Evolutionary conservation across 805 yeast genomes (phyloP).

Genomic region (Komagataella mondaviorum): DNA sequence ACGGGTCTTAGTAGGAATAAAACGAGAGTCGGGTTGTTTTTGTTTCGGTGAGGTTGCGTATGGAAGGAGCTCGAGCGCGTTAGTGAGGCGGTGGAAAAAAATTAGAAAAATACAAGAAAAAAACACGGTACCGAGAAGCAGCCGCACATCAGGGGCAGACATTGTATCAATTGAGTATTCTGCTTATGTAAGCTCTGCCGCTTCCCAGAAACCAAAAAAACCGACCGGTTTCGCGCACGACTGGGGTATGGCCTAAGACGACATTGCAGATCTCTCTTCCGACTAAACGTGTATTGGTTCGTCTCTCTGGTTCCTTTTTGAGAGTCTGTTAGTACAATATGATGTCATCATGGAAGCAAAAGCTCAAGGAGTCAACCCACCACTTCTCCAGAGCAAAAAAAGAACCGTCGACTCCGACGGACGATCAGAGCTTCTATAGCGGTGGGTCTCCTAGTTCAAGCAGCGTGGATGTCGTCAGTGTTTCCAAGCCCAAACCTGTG

Average conservation of each 20-base stretch:
- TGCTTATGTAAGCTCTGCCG: neutral
- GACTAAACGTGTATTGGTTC: neutral
- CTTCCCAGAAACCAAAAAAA: too few relatives aligned
- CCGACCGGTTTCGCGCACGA: neutral
- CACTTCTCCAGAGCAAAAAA: neutral
- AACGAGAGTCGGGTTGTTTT: neutral
- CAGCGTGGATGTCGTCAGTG: neutral
- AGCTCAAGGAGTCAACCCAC: conserved; percentile 3
- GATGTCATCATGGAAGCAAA: conserved; percentile 4
- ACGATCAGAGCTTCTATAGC: neutral
- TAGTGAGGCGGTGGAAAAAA: neutral
- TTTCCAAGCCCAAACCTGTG: neutral
- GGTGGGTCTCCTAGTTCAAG: neutral
- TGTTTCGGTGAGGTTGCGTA: neutral
- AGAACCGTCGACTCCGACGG: neutral
- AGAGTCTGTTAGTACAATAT: neutral
- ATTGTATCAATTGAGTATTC: neutral
- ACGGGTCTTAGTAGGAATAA: neutral
- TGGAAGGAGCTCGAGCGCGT: neutral
- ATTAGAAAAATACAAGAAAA: too few relatives aligned
- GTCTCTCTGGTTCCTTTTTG: neutral
- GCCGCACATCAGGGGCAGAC: neutral
- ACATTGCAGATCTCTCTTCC: neutral
- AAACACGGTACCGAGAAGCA: neutral
- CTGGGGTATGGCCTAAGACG: neutral